Conservation (phyloP, 352 stramenopile species). For the Globisporangium perplexum region DNA sequence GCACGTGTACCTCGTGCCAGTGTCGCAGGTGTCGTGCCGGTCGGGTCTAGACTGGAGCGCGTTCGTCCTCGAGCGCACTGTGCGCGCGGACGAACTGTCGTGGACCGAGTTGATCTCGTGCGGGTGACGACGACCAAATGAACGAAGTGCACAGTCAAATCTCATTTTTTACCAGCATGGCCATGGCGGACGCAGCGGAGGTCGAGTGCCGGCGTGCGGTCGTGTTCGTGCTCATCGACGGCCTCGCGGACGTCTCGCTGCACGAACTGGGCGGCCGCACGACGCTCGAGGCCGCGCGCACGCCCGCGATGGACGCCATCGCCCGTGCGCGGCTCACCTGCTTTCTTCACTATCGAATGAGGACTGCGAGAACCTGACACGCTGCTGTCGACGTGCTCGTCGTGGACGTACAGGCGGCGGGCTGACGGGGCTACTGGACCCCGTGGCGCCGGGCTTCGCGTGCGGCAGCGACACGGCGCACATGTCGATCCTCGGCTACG, state of each 20-base stretch:
- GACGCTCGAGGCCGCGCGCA: slow-evolving; percentile 60
- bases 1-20: background rate
- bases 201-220: slow-evolving; percentile 31
- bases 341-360: background rate
- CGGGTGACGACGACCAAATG: too few relatives aligned
- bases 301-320: slow-evolving; percentile 82
- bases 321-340: slow-evolving; percentile 39
- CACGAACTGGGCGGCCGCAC: slow-evolving; percentile 44
- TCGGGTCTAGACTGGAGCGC: background rate
- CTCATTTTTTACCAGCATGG: background rate
- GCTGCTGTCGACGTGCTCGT: too few relatives aligned
- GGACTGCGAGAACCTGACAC: background rate
- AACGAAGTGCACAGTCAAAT: background rate
- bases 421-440: slow-evolving; percentile 81
- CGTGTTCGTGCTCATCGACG: slow-evolving; percentile 87
- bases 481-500: slow-evolving; percentile 89
- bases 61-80: background rate
- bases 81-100: too few relatives aligned
- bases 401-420: slow-evolving; percentile 45
- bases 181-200: background rate
- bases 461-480: slow-evolving; percentile 86
- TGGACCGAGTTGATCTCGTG: too few relatives aligned
- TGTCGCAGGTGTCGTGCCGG: background rate
- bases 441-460: slow-evolving; percentile 75
- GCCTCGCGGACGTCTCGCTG: slow-evolving; percentile 72